Evolutionary conservation across 176 grass and related monocot genomes (phyloP), one percentile per base, ranked within the genome.

Genomic region (Rhynchospora pubera): DNA sequence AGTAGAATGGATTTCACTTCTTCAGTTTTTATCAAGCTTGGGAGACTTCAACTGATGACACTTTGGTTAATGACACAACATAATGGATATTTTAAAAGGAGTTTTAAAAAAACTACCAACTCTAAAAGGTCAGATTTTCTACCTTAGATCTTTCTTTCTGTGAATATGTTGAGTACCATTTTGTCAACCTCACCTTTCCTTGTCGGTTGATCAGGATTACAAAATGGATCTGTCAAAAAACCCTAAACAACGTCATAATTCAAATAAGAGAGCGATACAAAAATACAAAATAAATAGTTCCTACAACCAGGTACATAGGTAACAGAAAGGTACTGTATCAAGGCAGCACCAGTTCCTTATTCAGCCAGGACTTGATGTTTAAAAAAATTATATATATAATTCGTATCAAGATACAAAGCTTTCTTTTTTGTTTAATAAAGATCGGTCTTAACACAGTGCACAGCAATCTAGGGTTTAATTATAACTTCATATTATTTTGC

Each of bases 161-260:
- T 74, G 86, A 63, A 46, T 95, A 95, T 62, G 93, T 84, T 18
- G 90, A 90, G 82, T 95, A 95, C 93, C 93, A 95, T 90, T 95
- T 95, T 76, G 93, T 88, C 88, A 92, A 69, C 80, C 93, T 92
- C 42, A 95, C 88, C 84, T 90, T 95, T 48, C 93, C 90, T 85
- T 95, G 93, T 65, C 93, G 83, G 84, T 88, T 95, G 79, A 92
- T 87, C 64, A 95, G 86, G 78, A 92, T 70, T 83, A 92, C 93
- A 83, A 92, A 95, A 83, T 90, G 87, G 67, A 95, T 95, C 86
- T 95, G 79, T 43, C 39, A 82, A 62, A 66, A 63, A 82, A 24
- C 62, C 56, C 22, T 21, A 64, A 50, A 66, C 18, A 6, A 47
- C 30, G 32, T 82, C 9, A 6, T n/a, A 82, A 82, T 26, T 48